phyloP scores from a whole-genome alignment of 2,329 filamentous ascomycete genomes.

The Fusarium sp. region DNA sequence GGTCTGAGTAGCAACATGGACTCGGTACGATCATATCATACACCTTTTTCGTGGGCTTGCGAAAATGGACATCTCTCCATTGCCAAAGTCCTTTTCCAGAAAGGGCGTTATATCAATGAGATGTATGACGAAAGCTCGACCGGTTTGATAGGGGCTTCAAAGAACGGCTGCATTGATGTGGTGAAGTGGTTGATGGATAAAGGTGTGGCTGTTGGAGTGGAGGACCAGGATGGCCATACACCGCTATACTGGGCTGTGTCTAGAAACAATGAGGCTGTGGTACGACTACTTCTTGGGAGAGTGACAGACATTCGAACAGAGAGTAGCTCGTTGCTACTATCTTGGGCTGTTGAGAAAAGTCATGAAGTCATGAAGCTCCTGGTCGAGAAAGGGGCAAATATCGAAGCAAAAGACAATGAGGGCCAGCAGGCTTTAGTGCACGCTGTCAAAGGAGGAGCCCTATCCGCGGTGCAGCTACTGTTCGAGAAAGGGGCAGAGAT shows the following conservation, averaged over 20 bases:
- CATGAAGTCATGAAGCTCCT: neutral
- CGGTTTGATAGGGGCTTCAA: neutral
- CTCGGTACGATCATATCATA: neutral
- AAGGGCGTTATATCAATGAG: neutral
- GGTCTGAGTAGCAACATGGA: neutral
- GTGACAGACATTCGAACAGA: neutral
- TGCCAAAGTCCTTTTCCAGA: neutral
- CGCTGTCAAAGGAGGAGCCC: neutral
- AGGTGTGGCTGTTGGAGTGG: neutral
- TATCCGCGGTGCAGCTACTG: neutral
- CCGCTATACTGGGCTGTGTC: constrained; percentile 10
- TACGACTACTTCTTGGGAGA: neutral
- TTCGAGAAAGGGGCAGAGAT: neutral
- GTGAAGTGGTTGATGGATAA: neutral
- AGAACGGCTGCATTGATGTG: neutral
- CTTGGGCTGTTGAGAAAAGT: neutral
- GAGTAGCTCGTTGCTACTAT: neutral
- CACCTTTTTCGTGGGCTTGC: neutral
- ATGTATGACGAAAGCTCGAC: too few species aligned
- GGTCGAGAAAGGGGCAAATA: neutral
- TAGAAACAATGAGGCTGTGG: neutral
- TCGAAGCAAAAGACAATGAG: neutral
- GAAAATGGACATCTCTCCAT: neutral
- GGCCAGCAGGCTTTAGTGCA: neutral
- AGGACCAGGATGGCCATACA: neutral